A percentile compares a stretch with the other conserved stretches of the same genome.
phyloP scores from a whole-genome alignment of 768 basidiomycete genomes.

The Lentinula guzmanii region DNA sequence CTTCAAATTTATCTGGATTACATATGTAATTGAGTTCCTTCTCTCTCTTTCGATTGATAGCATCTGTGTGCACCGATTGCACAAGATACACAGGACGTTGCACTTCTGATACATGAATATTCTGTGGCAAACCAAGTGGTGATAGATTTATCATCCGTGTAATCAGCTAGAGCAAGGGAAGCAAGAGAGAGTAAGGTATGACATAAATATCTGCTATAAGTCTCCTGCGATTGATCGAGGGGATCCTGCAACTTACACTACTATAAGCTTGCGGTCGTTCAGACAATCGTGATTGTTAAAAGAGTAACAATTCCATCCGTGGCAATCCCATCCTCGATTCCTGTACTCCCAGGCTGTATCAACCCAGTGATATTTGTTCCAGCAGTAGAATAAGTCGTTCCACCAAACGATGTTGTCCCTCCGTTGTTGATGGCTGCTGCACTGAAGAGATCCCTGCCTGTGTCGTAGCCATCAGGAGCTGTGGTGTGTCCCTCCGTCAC shows the following conservation, averaged over 20 bases:
- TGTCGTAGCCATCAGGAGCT: constrained; percentile 43
- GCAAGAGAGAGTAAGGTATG: no score
- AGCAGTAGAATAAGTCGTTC: constrained; percentile 27
- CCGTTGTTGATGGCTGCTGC: background rate
- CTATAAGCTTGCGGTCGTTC: background rate
- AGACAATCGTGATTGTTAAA: constrained; percentile 32
- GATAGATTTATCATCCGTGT: no score
- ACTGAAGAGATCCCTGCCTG: constrained; percentile 21
- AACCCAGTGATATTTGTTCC: constrained; percentile 32
- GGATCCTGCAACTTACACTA: no score
- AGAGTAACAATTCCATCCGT: constrained; percentile 37
- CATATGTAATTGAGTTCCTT: no score
- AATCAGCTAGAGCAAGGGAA: no score
- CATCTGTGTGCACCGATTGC: no score
- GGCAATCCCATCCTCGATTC: constrained; percentile 41
- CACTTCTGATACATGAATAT: no score
- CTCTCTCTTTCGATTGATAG: no score
- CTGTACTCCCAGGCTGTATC: constrained; percentile 27
- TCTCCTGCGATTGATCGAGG: no score
- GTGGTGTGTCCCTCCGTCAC: constrained; percentile 38
- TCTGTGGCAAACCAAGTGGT: background rate
- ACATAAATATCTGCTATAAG: no score
- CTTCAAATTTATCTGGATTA: no score
- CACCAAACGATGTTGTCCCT: constrained; percentile 19
- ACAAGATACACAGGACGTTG: no score